A percentile compares a stretch with the other conserved stretches of the same genome.
Conservation (phyloP, 2,329 filamentous ascomycete species). For the Colletotrichum sp. region DNA sequence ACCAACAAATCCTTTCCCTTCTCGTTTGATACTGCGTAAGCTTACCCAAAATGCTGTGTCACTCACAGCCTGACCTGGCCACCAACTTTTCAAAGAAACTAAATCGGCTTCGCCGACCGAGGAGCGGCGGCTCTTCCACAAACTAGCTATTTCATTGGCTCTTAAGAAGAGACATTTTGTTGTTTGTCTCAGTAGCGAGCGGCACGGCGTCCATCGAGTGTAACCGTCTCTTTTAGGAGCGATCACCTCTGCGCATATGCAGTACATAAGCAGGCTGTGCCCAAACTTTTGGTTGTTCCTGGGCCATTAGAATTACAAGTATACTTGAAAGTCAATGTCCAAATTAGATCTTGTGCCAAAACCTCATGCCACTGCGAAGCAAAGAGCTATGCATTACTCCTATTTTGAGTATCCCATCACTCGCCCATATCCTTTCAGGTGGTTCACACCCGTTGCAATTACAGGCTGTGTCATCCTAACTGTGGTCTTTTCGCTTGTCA, state of each 20-base stretch:
- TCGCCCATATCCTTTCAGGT: not conserved
- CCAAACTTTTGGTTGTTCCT: rapidly evolving
- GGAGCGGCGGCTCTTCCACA: not conserved
- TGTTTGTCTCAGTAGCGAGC: not conserved
- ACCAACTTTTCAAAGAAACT: not conserved
- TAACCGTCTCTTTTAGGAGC: not conserved
- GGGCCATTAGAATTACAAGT: not conserved
- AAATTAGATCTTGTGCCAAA: rapidly evolving
- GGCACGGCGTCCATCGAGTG: not conserved
- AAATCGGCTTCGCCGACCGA: not conserved
- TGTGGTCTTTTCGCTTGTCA: not conserved
- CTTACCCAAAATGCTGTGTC: not conserved
- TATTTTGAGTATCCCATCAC: not conserved
- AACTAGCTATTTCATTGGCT: rapidly evolving
- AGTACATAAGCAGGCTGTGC: not conserved
- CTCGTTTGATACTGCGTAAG: not conserved
- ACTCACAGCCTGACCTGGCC: not conserved
- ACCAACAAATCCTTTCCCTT: not conserved
- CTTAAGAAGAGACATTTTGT: not conserved
- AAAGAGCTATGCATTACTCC: not conserved
- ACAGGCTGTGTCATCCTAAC: not conserved
- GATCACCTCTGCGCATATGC: not conserved
- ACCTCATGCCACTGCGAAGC: not conserved
- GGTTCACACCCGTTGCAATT: not conserved
- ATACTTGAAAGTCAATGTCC: not conserved